These are phyloP conservation scores for Aspergillus viridinutans DNA, from an alignment of 2,329 filamentous ascomycete genomes.

Conservation along the genomic window DNA sequence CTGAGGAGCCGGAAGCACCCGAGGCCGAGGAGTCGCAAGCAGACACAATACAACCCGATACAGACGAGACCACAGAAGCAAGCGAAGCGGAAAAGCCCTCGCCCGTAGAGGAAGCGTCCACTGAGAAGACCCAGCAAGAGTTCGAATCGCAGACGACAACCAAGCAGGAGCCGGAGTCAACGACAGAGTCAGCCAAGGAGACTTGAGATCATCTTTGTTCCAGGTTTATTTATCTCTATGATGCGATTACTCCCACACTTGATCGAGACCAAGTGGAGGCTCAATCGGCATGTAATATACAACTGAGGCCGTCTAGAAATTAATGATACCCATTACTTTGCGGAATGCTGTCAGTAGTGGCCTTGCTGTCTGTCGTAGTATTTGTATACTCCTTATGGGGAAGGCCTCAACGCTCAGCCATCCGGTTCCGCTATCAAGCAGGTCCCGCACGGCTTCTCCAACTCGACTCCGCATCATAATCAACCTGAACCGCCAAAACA, in stretches of 20 bases:
- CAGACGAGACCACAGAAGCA: conserved; percentile 1
- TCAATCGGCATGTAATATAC: conserved; percentile 17
- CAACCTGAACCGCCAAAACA: neutral
- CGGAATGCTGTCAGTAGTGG: neutral
- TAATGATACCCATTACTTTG: conserved; percentile 19
- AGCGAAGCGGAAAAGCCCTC: neutral
- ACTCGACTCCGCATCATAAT: neutral
- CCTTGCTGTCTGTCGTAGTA: neutral
- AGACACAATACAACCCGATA: neutral
- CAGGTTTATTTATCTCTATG: neutral
- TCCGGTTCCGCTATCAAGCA: neutral
- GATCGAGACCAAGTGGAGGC: neutral
- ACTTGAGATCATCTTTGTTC: conserved; percentile 3
- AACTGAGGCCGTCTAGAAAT: conserved; percentile 8
- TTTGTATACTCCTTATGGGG: neutral
- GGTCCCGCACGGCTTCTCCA: neutral
- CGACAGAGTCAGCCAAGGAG: conserved; percentile 9
- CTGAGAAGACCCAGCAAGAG: conserved; percentile 6
- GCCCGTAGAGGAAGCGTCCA: neutral
- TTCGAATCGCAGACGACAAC: conserved; percentile 4
- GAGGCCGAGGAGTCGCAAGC: neutral
- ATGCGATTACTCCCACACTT: neutral
- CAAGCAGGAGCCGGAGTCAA: conserved; percentile 2
- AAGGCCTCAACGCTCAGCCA: neutral
- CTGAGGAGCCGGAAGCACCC: neutral